Base-by-base conservation (phyloP, 1,284 basidiomycete species). In the Ganoderma meredithae region DNA sequence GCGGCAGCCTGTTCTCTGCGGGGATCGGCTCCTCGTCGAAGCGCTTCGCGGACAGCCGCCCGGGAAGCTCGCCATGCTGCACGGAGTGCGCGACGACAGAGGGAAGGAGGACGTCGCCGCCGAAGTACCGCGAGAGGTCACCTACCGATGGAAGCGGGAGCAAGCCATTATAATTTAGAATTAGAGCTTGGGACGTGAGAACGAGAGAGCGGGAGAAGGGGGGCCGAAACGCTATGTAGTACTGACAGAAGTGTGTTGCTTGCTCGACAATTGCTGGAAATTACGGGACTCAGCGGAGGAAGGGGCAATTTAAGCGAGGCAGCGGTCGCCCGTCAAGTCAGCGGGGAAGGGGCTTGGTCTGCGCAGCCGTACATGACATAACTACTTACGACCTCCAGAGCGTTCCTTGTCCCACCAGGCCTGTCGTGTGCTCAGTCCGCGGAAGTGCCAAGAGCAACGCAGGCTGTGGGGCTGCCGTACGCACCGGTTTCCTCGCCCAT, bases 91-190 rank as follows among this genome's bases (percentile, higher is more conserved):
- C 83, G 64, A 71, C 67, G 39, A 76, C 69, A 44, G 84, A 83
- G 67, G 78, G 72, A 56, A 89, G 82, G 70, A 85, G 81, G 61
- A 89, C 86, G 74, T 90, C 88, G 49, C 89, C 89, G 63, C 88
- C 89, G 78, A 91, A 90, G 82, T 90, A 90, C 67, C 88, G 83
- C 59, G 85, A 86, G 31, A 86, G 78, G 65, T 82, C 82, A 69
- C 76, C 75, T 76, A 47, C 7, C 36, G 9, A 1, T 36, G 3
- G 5, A 27, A 5, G 15, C 17, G 36, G 22, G 39, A 12, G 2
- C 36, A 9, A 6, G 3, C 36, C 36, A 7, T 36, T 9, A 36
- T 2, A 6, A 6, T 8, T 58, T 33, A 58, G 33, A 19, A 27
- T 64, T 7, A 56, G 53, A 9, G 15, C 9, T 12, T 27, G 12